These are phyloP conservation scores for Claviceps arundinis DNA, from an alignment of 2,329 filamentous ascomycete species.

Conservation along the genomic window DNA sequence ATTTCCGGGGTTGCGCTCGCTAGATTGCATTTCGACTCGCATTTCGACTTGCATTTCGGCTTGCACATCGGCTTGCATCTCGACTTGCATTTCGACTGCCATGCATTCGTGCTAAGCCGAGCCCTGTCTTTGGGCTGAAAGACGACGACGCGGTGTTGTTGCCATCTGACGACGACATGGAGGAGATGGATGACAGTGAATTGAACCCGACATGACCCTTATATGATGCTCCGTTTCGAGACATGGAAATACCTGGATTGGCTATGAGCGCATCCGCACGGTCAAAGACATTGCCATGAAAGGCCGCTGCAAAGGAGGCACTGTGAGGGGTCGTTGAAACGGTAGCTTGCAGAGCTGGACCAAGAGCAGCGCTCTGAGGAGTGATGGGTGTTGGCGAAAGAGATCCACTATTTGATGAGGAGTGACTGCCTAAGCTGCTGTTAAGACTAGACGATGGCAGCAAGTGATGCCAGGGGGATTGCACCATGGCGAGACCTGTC, in stretches of 20 bases:
- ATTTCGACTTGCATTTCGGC: conserved; percentile 18
- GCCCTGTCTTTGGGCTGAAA: conserved; percentile 19
- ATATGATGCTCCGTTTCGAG: conserved; percentile 34
- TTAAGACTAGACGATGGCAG: conserved; percentile 11
- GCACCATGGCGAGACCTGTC: conserved; percentile 56
- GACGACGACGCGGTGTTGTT: conserved; percentile 18
- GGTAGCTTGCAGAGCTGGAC: conserved; percentile 80
- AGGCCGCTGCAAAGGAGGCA: conserved; percentile 39
- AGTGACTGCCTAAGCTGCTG: conserved; percentile 11
- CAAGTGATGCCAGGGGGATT: conserved; percentile 43
- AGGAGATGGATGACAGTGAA: conserved; percentile 27
- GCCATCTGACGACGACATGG: conserved; percentile 28
- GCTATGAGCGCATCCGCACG: conserved; percentile 44
- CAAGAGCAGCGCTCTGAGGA: conserved; percentile 76
- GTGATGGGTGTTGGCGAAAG: conserved; percentile 52
- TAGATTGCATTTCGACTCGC: conserved; percentile 26
- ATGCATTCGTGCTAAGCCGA: conserved; percentile 21
- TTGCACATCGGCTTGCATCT: conserved; percentile 9
- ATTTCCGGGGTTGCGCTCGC: not conserved
- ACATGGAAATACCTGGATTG: conserved; percentile 44
- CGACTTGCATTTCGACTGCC: conserved; percentile 17
- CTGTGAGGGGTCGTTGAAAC: conserved; percentile 59
- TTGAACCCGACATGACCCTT: conserved; percentile 26
- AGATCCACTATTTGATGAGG: conserved; percentile 15
- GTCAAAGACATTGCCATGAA: conserved; percentile 47